Evolutionary conservation across 768 basidiomycete species (phyloP), one percentile per base, ranked within the genome.

Genomic region (Leucocoprinus birnbaumii): DNA sequence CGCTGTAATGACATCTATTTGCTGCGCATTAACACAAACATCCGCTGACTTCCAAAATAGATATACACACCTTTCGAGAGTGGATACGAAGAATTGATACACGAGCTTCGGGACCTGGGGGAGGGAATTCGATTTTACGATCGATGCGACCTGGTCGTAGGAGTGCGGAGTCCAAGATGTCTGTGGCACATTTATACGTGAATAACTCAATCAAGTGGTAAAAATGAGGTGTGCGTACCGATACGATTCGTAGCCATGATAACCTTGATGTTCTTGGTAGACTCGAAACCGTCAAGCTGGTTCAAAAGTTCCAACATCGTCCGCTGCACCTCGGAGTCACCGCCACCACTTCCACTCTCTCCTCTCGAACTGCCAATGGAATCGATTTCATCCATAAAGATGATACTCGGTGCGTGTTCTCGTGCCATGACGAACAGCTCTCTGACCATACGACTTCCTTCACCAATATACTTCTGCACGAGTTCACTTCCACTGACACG

Each of bases 331-430:
- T 94, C 92, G 2, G 87, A 90, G 63, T 94, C 91, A 1, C 91
- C 91, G 40, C 86, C 86, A 19, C 91, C 89, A 48, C 91, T 90
- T 16, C 95, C 93, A 65, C 95, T 86, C 67, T 94, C 91, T 10
- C 95, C 93, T 67, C 95, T 73, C 59, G 92, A 93, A 59, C 87
- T 90, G 52, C 96, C 96, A 65, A 98, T 98, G 18, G 91, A 94
- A 72, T 98, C 96, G 60, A 98, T 98, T 73, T 98, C 96, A 68
- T 98, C 96, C 95, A 98, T 97, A 78, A 98, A 98, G 68, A 98
- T 97, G 73, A 98, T 97, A 70, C 89, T 91, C 34, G 96, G 96
- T 31, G 96, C 96, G 65, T 97, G 94, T 68, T 98, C 96, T 58
- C 94, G 73, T 2, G 96, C 96, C 96, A 97, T 98, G 57, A 97